Conservation (phyloP, 2,329 filamentous ascomycete species). For the Ceratocystis colombiana region DNA sequence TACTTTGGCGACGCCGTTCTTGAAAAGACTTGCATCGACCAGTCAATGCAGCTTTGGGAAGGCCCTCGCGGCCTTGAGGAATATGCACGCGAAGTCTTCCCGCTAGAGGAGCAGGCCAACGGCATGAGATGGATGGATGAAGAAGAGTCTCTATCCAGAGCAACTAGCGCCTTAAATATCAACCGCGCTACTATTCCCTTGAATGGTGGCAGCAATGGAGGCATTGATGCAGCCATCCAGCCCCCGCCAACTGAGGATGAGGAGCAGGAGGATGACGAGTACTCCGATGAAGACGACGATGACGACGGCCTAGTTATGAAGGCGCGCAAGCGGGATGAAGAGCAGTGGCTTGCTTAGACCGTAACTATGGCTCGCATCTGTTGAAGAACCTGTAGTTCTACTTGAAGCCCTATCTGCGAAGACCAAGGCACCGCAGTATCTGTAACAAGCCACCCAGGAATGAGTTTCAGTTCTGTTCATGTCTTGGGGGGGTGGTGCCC, state of each 20-base stretch:
- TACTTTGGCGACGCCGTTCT: slow-evolving; percentile 52
- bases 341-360: slow-evolving; percentile 47
- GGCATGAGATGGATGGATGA: slow-evolving; percentile 84
- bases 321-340: slow-evolving; percentile 47
- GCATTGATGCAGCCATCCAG: slow-evolving; percentile 33
- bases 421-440: not conserved
- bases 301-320: slow-evolving; percentile 51
- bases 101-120: slow-evolving; percentile 87
- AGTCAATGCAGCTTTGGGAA: slow-evolving; percentile 79
- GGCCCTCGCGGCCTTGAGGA: slow-evolving; percentile 84
- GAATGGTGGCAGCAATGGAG: slow-evolving; percentile 31
- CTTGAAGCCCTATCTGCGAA: not conserved
- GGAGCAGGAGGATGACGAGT: slow-evolving; percentile 37
- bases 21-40: slow-evolving; percentile 56
- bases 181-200: slow-evolving; percentile 20
- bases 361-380: not conserved
- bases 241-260: slow-evolving; percentile 30
- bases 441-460: not conserved
- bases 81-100: slow-evolving; percentile 89
- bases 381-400: not conserved
- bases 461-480: not conserved
- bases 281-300: slow-evolving; percentile 40
- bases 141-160: slow-evolving; percentile 30
- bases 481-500: not conserved
- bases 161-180: slow-evolving; percentile 20